phyloP scores from a whole-genome alignment of 306 rosid genomes.

The Cucumis hystrix region DNA sequence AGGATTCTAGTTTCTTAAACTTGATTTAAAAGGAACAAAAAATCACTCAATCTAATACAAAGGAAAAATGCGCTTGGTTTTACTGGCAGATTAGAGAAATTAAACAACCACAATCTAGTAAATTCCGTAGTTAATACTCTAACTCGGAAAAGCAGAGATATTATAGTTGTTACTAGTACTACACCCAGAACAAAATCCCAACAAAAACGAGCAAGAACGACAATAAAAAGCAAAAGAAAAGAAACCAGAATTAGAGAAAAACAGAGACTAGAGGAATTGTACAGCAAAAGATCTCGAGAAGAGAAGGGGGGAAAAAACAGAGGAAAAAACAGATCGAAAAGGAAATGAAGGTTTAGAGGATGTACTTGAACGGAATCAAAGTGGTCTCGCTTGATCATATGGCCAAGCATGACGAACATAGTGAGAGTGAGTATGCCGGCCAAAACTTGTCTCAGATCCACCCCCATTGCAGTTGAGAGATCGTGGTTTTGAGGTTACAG shows the following conservation, averaged over 20 bases:
- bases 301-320: not conserved
- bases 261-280: not conserved
- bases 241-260: not conserved
- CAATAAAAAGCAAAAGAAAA: not conserved
- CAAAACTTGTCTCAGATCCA: slow-evolving; percentile 93
- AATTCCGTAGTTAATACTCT: not conserved
- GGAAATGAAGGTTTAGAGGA: not conserved
- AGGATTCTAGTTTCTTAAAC: not conserved
- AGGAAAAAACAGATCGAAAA: not conserved
- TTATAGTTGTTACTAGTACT: not conserved
- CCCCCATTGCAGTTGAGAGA: slow-evolving; percentile 40
- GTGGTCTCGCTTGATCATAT: slow-evolving; percentile 97
- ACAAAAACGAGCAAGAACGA: not conserved
- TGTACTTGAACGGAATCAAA: slow-evolving; percentile 75
- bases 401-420: slow-evolving; percentile 95
- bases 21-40: not conserved
- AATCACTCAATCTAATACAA: not conserved
- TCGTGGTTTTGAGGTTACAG: not conserved
- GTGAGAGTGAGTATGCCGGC: slow-evolving; percentile 79
- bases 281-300: not conserved
- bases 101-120: not conserved
- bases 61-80: not conserved
- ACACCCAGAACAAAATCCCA: not conserved
- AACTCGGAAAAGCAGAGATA: not conserved
- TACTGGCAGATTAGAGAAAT: not conserved